phyloP scores from a whole-genome alignment of 2,329 filamentous ascomycete genomes.

The Paracorniculantispora psalliotae region DNA sequence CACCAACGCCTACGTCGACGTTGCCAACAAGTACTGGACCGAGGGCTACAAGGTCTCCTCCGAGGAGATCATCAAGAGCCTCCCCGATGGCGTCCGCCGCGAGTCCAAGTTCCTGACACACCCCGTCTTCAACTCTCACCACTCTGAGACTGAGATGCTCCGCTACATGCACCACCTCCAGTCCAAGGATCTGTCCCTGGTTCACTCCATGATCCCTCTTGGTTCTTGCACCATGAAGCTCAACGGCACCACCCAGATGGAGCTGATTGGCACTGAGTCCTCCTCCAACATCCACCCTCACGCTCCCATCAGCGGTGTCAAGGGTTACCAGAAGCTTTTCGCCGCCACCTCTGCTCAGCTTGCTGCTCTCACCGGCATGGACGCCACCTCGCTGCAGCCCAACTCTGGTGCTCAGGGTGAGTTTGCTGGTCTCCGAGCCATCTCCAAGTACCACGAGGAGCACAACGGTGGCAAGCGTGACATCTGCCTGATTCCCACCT shows the following conservation, averaged over 20 bases:
- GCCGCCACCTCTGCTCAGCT: conserved; percentile 70
- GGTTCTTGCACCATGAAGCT: conserved; percentile 99
- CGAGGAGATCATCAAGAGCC: conserved; percentile 33
- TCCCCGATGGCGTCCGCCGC: conserved; percentile 61
- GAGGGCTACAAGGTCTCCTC: conserved; percentile 29
- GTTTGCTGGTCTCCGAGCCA: conserved; percentile 83
- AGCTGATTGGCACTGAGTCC: conserved; percentile 70
- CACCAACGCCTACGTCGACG: conserved; percentile 18
- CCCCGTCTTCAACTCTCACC: conserved; percentile 89
- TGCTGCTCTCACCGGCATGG: conserved; percentile 80
- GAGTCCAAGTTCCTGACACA: conserved; percentile 77
- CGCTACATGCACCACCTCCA: conserved; percentile 91
- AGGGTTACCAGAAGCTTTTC: conserved; percentile 68
- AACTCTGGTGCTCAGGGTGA: conserved; percentile 96
- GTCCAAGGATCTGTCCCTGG: conserved; percentile 88
- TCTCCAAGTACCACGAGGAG: conserved; percentile 76
- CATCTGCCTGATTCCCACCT: conserved; percentile 90
- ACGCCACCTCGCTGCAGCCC: conserved; percentile 83
- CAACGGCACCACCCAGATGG: conserved; percentile 91
- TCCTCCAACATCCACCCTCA: conserved; percentile 82
- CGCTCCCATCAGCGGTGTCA: conserved; percentile 56
- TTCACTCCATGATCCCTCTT: conserved; percentile 96
- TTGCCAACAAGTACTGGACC: conserved; percentile 37
- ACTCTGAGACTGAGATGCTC: conserved; percentile 90
- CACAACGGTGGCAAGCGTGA: conserved; percentile 68